Conservation (phyloP, 257 asterid species). For the Petrea volubilis region DNA sequence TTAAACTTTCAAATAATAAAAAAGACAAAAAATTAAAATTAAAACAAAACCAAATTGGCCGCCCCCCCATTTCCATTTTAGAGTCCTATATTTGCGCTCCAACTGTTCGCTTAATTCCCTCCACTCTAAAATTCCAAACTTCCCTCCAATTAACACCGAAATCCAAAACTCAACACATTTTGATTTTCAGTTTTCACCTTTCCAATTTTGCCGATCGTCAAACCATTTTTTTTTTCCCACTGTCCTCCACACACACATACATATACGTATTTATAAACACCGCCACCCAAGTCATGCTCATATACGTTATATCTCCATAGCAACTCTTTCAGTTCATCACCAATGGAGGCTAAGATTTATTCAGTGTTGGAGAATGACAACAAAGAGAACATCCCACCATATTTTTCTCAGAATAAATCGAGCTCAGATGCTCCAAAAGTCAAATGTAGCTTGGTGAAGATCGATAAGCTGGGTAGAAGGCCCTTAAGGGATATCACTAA, state of each 20-base stretch:
- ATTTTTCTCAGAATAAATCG: not conserved
- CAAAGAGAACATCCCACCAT: slow-evolving; percentile 49
- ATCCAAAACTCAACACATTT: too few species aligned
- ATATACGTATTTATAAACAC: not conserved
- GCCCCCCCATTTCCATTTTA: too few species aligned
- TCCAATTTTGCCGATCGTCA: too few species aligned
- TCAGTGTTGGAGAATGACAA: slow-evolving; percentile 25
- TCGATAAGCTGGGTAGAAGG: slow-evolving; percentile 28
- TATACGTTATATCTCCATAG: not conserved
- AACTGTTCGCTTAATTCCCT: too few species aligned
- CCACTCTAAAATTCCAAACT: slow-evolving; percentile 2
- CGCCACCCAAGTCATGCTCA: not conserved
- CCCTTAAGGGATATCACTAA: slow-evolving; percentile 51
- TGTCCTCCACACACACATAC: not conserved
- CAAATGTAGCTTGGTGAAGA: slow-evolving; percentile 8
- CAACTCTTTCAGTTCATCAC: not conserved
- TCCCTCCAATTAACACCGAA: too few species aligned
- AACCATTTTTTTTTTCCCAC: too few species aligned
- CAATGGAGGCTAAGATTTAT: slow-evolving; percentile 29
- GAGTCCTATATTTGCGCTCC: too few species aligned
- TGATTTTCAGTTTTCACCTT: too few species aligned
- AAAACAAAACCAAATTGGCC: too few species aligned
- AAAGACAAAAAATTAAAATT: too few species aligned
- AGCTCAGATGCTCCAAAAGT: not conserved
- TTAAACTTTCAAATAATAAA: too few species aligned